phyloP scores from a whole-genome alignment of 2,329 filamentous ascomycete species.

The Emmonsia crescens region DNA sequence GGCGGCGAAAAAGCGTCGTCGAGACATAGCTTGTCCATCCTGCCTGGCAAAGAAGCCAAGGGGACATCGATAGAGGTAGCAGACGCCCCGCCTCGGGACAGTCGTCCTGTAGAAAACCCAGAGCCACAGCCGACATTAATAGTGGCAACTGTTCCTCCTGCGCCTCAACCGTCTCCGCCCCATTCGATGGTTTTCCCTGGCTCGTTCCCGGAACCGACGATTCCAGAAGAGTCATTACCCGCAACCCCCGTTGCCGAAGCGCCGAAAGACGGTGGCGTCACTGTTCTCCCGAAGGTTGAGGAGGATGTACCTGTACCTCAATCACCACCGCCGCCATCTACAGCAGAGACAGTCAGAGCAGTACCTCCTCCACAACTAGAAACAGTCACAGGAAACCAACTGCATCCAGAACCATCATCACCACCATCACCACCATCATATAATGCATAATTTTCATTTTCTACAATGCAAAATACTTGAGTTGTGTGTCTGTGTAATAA shows the following conservation, averaged over 20 bases:
- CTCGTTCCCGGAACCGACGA: conserved; percentile 1
- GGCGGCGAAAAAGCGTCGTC: conserved; percentile 25
- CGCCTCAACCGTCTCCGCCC: background rate
- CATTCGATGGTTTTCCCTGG: background rate
- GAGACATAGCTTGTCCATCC: conserved; percentile 27
- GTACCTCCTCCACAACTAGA: background rate
- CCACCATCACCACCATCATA: background rate
- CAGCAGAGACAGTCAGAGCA: background rate
- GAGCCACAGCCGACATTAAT: background rate
- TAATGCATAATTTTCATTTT: background rate
- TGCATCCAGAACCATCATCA: background rate
- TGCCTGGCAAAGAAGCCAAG: conserved; percentile 6
- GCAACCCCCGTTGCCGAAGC: background rate
- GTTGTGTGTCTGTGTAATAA: no score
- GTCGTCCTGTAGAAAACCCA: background rate
- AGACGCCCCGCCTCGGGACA: background rate
- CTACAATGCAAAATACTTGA: no score
- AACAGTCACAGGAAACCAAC: background rate
- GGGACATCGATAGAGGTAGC: background rate
- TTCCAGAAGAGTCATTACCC: conserved; percentile 2
- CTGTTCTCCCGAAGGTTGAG: conserved; percentile 1
- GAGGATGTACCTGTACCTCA: background rate
- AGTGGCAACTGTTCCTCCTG: background rate
- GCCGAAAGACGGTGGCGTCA: background rate
- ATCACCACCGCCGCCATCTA: background rate